Base-by-base conservation (phyloP, 257 asterid species). In the Petunia secreta region DNA sequence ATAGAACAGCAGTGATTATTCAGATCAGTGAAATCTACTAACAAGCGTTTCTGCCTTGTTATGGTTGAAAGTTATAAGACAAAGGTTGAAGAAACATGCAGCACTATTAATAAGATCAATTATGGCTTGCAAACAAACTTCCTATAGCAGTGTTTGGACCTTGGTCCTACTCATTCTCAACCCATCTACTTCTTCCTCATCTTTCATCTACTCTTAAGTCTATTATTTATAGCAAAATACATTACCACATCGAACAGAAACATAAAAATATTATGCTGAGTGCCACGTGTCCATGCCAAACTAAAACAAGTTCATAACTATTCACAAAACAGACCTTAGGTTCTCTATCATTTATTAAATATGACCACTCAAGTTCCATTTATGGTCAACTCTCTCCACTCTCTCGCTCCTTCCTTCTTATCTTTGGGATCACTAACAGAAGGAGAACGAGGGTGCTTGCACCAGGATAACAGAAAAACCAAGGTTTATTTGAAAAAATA, bases 1-100 rank as follows among this genome's bases (percentile, higher is more conserved):
- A 85, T 53, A 73, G 55, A 81, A 83, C 85, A 58, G 76, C 76
- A 64, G 78, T 41, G 54, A 39, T 73, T 10, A 50, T 50, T 73
- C 46, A 73, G 78, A 73, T 73, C 78, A 50, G 46, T 36, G 62
- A 73, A 73, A 67, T 38, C 38, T 46, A 69, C 39, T 8, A 68
- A 68, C 57, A 25, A 44, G 75, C 16, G 11, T 25, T 2, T 48
- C 48, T 48, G 10, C 77, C 59, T 46, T 50, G 77, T 50, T 25
- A 25, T 69, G 77, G 58, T 46, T 46, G 77, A 9, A 40, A 69
- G 58, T 9, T 16, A 46, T 46, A 69, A 34, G 77, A 48, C 34
- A 46, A 44, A 69, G 5, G 36, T 25, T 46, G 77, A 10, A 25
- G 77, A 69, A 13, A 16, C 59, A 69, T 69, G 48, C 43, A 25